Base-by-base conservation (phyloP, 371 early-diverging fungal genomes). In the Actinomortierella ambigua region DNA sequence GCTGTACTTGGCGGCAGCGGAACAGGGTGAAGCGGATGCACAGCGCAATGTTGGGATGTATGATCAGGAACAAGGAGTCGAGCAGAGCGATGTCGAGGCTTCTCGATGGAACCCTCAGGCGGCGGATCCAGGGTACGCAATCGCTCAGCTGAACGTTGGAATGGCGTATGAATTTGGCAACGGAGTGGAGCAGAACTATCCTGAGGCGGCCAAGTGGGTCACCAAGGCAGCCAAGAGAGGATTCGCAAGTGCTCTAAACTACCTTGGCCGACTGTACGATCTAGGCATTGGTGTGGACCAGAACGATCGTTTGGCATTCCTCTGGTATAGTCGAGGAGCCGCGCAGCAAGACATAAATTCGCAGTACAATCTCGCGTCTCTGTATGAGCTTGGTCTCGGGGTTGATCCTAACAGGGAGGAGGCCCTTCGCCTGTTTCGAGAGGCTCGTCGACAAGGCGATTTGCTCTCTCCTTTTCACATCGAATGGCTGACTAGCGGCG, bases 401-500 rank as follows among this genome's bases (percentile, higher is more conserved):
- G 84, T 93, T 1, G 77, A 79, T 20, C 65, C 82, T 80, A 28
- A 81, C 84, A 54, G 77, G 76, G 46, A 85, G 85, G 71, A 87
- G 58, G 68, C 61, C 15, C 59, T 80, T 11, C 92, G 82, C 68
- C 88, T 90, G 81, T 91, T 93, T 63, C 88, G 68, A n/a, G 87
- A 76, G 77, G 89, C 80, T 79, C 92, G 93, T 0, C 65, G 79
- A 0, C 93, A 93, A 65, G 91, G 92, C 18, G 91, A 94, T 62
- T 83, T 90, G 17, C 69, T 92, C 51, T 91, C 94, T 22, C 92
- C 92, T 65, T 91, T 93, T 77, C 93, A 93, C 59, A 80, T 93
- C 9, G 96, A 93, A n/a, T n/a, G n/a, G n/a, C n/a, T n/a, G n/a
- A n/a, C n/a, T n/a, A n/a, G n/a, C n/a, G n/a, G n/a, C n/a, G 1